These are phyloP conservation scores for Diplotaxis tenuifolia DNA, from an alignment of 345 rosid species.

Conservation along the genomic window DNA sequence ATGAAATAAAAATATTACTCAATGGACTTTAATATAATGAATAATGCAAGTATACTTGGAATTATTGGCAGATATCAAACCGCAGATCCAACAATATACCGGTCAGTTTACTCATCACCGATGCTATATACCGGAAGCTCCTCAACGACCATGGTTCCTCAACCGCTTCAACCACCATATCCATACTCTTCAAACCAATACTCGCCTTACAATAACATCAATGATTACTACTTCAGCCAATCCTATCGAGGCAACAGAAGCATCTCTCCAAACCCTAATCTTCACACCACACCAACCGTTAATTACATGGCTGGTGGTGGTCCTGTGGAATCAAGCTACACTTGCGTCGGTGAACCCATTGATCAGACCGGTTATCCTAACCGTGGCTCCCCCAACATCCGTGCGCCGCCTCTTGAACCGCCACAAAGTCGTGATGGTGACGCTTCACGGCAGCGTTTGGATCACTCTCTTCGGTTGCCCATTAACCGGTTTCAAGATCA, in stretches of 20 bases:
- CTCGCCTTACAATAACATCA: constrained; percentile 40
- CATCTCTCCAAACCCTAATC: constrained; percentile 40
- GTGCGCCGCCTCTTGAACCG: constrained; percentile 40
- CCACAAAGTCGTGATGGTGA: constrained; percentile 49
- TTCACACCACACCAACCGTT: constrained; percentile 34
- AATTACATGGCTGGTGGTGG: constrained; percentile 31
- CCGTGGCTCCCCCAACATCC: constrained; percentile 33
- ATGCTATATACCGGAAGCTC: constrained; percentile 54
- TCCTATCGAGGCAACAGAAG: constrained; percentile 43
- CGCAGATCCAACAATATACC: constrained; percentile 54
- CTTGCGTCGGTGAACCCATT: constrained; percentile 80
- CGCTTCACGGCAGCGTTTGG: constrained; percentile 45
- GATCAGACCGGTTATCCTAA: constrained; percentile 42
- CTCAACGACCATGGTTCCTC: constrained; percentile 43
- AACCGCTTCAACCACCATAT: constrained; percentile 39
- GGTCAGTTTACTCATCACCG: constrained; percentile 60
- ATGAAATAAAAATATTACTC: no score
- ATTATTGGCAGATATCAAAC: constrained; percentile 51
- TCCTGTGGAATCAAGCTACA: constrained; percentile 41
- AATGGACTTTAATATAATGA: no score
- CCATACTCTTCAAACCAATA: constrained; percentile 53
- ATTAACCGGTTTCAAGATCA: constrained; percentile 67
- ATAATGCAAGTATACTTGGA: no score
- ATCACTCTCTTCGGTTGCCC: constrained; percentile 42
- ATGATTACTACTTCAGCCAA: constrained; percentile 76